Evolutionary conservation across 2,329 filamentous ascomycete genomes (phyloP).

Genomic region (Aurifilum marmelostoma): DNA sequence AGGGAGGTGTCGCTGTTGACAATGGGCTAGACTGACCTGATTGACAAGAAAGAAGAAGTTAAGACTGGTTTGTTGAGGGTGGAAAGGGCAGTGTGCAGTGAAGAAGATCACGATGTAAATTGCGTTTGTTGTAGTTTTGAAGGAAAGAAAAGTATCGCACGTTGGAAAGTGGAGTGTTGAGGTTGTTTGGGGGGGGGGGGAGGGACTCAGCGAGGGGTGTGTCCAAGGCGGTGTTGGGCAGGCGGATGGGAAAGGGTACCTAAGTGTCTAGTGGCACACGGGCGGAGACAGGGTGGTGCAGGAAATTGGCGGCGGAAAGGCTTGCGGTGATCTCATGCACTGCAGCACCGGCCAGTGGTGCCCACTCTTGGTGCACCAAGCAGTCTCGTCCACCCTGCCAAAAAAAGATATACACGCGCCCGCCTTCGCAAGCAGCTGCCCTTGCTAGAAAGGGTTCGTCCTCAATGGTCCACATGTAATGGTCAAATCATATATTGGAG

Average conservation of each 20-base stretch:
- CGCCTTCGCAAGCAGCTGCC: neutral
- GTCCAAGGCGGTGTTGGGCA: slow-evolving; percentile 4
- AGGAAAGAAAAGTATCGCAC: slow-evolving; percentile 26
- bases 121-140: slow-evolving; percentile 21
- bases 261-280: neutral
- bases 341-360: slow-evolving; percentile 17
- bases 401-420: neutral
- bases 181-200: slow-evolving; percentile 25
- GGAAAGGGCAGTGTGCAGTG: slow-evolving; percentile 9
- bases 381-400: neutral
- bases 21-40: slow-evolving; percentile 26
- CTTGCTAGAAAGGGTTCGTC: neutral
- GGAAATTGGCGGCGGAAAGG: slow-evolving; percentile 13
- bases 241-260: slow-evolving; percentile 26
- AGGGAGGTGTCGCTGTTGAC: neutral
- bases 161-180: slow-evolving; percentile 28
- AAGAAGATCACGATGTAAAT: slow-evolving; percentile 25
- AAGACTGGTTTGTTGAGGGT: slow-evolving; percentile 7
- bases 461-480: neutral
- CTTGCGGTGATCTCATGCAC: slow-evolving; percentile 21
- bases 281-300: slow-evolving; percentile 5
- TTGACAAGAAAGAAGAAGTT: slow-evolving; percentile 21
- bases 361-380: slow-evolving; percentile 13
- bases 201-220: slow-evolving; percentile 9
- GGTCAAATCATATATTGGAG: no score